phyloP scores from a whole-genome alignment of 2,329 filamentous ascomycete species.

The Aureobasidium sp. region DNA sequence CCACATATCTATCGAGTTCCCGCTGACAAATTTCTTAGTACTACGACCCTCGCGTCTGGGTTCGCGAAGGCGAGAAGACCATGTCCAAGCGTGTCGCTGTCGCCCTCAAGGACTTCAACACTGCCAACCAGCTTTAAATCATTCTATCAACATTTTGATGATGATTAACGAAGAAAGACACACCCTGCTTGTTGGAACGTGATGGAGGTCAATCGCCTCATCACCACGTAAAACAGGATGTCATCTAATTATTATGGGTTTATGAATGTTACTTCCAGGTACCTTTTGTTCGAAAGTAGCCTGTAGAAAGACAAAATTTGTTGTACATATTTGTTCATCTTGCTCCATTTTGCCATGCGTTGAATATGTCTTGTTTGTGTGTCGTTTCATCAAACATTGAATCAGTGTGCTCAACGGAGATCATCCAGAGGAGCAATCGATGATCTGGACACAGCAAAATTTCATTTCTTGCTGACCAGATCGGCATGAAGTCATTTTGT shows the following conservation, averaged over 20 bases:
- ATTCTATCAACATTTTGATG: not conserved
- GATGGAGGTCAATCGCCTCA: slow-evolving; percentile 14
- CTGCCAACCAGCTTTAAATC: slow-evolving; percentile 63
- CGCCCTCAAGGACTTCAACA: slow-evolving; percentile 89
- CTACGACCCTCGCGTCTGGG: slow-evolving; percentile 81
- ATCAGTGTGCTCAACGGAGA: not conserved
- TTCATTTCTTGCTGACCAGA: not conserved
- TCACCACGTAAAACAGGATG: not conserved
- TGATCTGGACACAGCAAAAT: not conserved
- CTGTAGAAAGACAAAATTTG: slow-evolving; percentile 11
- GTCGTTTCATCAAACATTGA: too few relatives aligned
- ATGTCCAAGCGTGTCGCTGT: slow-evolving; percentile 76
- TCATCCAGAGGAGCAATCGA: not conserved
- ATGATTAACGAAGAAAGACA: not conserved
- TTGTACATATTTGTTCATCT: slow-evolving; percentile 8
- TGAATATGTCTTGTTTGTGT: too few relatives aligned
- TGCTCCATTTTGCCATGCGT: not conserved
- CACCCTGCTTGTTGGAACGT: not conserved
- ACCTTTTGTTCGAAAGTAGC: not conserved
- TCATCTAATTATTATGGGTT: slow-evolving; percentile 3
- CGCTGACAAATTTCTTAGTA: slow-evolving; percentile 25
- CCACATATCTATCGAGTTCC: not conserved
- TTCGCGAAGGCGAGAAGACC: slow-evolving; percentile 93
- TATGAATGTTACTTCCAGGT: slow-evolving; percentile 12
- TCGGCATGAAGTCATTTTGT: not conserved